These are phyloP conservation scores for Talaromyces proteolyticus DNA, from an alignment of 495 filamentous ascomycete genomes.

Conservation along the genomic window DNA sequence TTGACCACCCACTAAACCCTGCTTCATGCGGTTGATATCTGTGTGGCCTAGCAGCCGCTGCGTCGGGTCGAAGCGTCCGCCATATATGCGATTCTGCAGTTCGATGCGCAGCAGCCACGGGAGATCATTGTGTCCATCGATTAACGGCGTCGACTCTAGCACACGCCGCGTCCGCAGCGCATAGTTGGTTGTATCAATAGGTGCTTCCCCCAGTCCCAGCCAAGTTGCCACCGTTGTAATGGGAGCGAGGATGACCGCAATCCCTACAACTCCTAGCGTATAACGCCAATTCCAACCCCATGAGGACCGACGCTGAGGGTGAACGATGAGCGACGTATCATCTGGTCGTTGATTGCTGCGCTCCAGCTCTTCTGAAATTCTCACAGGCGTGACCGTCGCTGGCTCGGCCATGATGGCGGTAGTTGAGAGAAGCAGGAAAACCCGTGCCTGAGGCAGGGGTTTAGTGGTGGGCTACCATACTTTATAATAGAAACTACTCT, in stretches of 20 bases:
- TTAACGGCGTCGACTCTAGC: neutral
- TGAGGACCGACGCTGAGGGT: neutral
- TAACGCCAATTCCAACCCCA: neutral
- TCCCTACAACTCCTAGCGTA: neutral
- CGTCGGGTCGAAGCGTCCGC: slow-evolving; percentile 10
- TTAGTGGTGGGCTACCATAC: no score
- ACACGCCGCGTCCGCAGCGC: neutral
- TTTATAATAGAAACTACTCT: no score
- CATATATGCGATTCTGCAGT: neutral
- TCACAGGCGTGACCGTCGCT: neutral
- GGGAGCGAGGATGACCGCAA: neutral
- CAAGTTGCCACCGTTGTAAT: neutral
- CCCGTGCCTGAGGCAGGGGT: neutral
- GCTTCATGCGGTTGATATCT: slow-evolving; percentile 32
- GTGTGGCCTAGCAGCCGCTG: slow-evolving; percentile 12
- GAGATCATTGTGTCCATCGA: slow-evolving; percentile 1
- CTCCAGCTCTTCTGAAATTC: neutral
- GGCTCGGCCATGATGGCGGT: neutral
- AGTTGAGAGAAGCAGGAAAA: neutral
- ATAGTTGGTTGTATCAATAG: neutral
- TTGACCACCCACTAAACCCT: slow-evolving; percentile 52
- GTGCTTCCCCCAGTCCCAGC: neutral
- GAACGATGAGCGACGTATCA: neutral
- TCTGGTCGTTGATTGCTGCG: neutral
- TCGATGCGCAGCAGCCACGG: neutral